phyloP scores from a whole-genome alignment of 768 basidiomycete species.

The Boletus rubescentipes region DNA sequence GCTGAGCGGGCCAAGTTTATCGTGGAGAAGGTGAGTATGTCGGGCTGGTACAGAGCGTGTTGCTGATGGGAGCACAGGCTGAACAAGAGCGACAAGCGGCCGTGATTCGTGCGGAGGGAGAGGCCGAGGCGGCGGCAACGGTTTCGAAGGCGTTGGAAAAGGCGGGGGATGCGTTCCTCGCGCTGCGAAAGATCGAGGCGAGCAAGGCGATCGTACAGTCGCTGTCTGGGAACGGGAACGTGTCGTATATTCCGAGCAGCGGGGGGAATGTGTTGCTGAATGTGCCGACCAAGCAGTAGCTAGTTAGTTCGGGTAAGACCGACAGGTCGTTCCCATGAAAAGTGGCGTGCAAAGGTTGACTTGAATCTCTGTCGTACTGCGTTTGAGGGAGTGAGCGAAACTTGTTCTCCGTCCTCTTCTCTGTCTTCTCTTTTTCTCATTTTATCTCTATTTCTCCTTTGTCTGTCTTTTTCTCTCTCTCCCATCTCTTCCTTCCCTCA shows the following conservation, averaged over 20 bases:
- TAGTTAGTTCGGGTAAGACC: constrained; percentile 18
- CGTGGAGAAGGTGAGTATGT: constrained; percentile 81
- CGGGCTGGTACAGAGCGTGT: background rate
- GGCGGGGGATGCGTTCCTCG: constrained; percentile 95
- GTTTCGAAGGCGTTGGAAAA: constrained; percentile 89
- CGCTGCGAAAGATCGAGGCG: constrained; percentile 95
- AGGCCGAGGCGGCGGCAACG: constrained; percentile 94
- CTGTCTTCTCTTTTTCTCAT: constrained; percentile 32
- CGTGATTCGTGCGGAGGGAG: constrained; percentile 97
- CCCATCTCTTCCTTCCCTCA: constrained; percentile 34
- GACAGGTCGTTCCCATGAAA: constrained; percentile 22
- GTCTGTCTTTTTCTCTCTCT: constrained; percentile 37
- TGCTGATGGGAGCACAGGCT: constrained; percentile 54
- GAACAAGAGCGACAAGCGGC: constrained; percentile 99
- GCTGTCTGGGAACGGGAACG: constrained; percentile 74
- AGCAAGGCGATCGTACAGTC: constrained; percentile 95
- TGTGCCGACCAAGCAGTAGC: constrained; percentile 54
- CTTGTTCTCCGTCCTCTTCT: constrained; percentile 14
- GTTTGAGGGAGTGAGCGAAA: constrained; percentile 22
- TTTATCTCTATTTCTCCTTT: constrained; percentile 33
- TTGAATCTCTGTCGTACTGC: constrained; percentile 26
- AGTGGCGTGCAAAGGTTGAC: constrained; percentile 25
- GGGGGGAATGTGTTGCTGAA: constrained; percentile 81
- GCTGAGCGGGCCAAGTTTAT: constrained; percentile 99
- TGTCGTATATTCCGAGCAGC: constrained; percentile 85